A percentile compares a stretch with the other conserved stretches of the same genome.
Conservation (phyloP, 2,329 filamentous ascomycete genomes). For the Venturia effusa region DNA sequence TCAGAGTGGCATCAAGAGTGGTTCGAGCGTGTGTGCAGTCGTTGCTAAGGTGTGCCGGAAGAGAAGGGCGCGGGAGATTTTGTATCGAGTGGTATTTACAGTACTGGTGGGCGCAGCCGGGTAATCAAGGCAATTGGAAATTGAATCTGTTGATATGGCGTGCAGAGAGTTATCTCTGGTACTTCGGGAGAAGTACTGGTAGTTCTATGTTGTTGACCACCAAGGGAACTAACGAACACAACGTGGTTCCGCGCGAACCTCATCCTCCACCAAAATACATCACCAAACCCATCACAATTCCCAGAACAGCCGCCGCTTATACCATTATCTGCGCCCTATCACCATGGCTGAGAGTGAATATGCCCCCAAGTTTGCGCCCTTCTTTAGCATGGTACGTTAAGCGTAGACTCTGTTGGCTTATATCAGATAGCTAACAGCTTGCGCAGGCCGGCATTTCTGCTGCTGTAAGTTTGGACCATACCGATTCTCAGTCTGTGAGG, state of each 20-base stretch:
- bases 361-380: constrained; percentile 73
- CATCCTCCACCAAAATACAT: neutral
- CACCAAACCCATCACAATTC: neutral
- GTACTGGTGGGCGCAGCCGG: neutral
- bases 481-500: neutral
- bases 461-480: constrained; percentile 38
- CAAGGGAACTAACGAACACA: neutral
- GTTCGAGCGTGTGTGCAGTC: neutral
- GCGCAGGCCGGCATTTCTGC: constrained; percentile 62
- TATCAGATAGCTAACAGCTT: constrained; percentile 24
- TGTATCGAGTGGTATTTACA: neutral
- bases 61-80: neutral
- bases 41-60: neutral
- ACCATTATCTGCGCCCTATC: neutral
- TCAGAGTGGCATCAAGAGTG: neutral
- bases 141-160: neutral
- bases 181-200: neutral
- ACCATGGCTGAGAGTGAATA: constrained; percentile 42
- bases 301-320: neutral
- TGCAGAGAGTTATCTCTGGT: neutral
- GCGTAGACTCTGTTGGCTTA: neutral
- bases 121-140: neutral
- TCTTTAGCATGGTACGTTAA: constrained; percentile 70
- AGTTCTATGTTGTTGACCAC: neutral
- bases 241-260: no score